A percentile compares a stretch with the other conserved stretches of the same genome.
These are phyloP conservation scores for Lactarius hengduanensis DNA, from an alignment of 768 basidiomycete species.

Conservation along the genomic window DNA sequence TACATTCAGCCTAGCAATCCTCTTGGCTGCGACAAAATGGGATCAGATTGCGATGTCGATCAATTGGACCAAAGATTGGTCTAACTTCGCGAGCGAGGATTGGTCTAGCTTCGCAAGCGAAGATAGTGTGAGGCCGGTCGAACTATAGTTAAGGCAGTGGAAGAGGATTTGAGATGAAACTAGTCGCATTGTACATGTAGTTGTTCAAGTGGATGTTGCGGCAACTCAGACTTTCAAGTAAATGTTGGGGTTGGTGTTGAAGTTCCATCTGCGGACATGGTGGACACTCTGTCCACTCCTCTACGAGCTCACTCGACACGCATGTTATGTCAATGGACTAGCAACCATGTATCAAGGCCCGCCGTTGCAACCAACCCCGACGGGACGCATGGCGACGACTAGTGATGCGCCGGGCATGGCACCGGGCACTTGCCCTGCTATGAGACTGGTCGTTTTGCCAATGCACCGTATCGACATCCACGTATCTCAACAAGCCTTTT, in stretches of 20 bases:
- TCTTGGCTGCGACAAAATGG: too few species aligned
- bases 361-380: not conserved
- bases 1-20: too few species aligned
- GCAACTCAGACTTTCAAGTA: too few species aligned
- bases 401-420: not conserved
- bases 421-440: not conserved
- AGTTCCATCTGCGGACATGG: conserved; percentile 12
- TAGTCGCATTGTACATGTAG: too few species aligned
- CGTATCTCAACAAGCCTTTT: conserved; percentile 2
- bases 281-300: not conserved
- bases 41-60: too few species aligned
- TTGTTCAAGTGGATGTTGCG: too few species aligned
- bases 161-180: too few species aligned
- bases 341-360: not conserved
- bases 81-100: too few species aligned
- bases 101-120: too few species aligned
- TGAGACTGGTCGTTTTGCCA: not conserved
- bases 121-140: too few species aligned
- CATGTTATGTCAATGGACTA: not conserved
- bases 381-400: not conserved
- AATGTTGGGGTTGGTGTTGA: not conserved
- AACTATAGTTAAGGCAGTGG: too few species aligned
- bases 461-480: not conserved
- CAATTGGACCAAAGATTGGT: too few species aligned
- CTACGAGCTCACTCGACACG: not conserved